phyloP scores from a whole-genome alignment of 352 stramenopile species.

The Plasmopara muralis region DNA sequence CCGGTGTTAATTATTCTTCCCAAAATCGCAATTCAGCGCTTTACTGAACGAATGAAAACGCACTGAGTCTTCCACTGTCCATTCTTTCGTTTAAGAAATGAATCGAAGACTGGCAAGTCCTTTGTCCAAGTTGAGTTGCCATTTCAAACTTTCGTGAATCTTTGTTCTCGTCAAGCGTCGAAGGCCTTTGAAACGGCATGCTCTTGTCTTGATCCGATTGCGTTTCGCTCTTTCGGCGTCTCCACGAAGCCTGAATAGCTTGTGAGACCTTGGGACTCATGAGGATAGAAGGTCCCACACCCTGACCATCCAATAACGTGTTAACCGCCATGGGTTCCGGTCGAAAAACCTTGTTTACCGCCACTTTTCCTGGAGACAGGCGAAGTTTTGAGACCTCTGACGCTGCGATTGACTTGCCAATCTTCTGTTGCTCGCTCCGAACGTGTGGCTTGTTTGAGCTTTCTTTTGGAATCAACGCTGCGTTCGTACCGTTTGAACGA shows the following conservation, averaged over 20 bases:
- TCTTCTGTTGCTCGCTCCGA: constrained; percentile 17
- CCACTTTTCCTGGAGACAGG: constrained; percentile 14
- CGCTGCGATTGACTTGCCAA: not conserved
- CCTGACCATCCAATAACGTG: constrained; percentile 8
- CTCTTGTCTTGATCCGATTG: constrained; percentile 18
- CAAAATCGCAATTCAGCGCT: not conserved
- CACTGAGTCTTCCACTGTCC: constrained; percentile 19
- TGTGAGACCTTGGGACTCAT: constrained; percentile 38
- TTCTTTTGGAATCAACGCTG: constrained; percentile 31
- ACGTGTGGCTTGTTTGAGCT: constrained; percentile 26
- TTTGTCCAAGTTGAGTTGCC: constrained; percentile 2
- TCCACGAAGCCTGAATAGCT: constrained; percentile 35
- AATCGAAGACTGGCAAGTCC: constrained; percentile 14
- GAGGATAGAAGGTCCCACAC: constrained; percentile 7
- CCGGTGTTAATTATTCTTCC: constrained; percentile 12
- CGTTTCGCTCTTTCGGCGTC: constrained; percentile 27
- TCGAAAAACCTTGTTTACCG: constrained; percentile 16
- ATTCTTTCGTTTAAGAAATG: constrained; percentile 9
- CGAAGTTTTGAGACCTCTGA: not conserved
- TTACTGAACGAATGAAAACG: constrained; percentile 31
- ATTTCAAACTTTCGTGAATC: constrained; percentile 10
- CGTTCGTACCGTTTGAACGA: constrained; percentile 37
- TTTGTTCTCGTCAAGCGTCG: not conserved
- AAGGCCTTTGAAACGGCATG: constrained; percentile 8
- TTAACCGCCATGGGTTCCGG: constrained; percentile 14